Percentiles rank a stretch among this genome's conserved stretches.
Evolutionary conservation across 306 rosid species (phyloP).

Genomic region (Acacia acuminata): DNA sequence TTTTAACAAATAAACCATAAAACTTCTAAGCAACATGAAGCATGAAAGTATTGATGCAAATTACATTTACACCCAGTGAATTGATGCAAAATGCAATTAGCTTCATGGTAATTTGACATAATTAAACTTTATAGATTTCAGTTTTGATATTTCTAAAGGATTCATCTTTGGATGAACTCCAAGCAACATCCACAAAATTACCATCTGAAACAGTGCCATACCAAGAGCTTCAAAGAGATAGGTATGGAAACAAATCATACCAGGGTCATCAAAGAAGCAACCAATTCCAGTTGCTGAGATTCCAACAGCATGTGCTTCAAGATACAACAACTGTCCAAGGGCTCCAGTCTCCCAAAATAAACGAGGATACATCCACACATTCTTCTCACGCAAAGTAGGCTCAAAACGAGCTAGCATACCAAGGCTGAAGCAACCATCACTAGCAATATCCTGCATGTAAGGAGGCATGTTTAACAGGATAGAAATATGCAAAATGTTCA

Average conservation of each 20-base stretch:
- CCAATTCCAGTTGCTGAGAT: conserved; percentile 98
- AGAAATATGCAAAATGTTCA: conserved; percentile 2
- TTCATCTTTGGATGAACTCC: not conserved
- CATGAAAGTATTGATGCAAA: not conserved
- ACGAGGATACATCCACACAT: conserved; percentile 85
- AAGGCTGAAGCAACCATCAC: conserved; percentile 96
- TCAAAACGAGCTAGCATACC: conserved; percentile 88
- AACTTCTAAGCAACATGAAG: conserved; percentile 8
- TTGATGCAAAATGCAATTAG: not conserved
- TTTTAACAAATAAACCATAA: conserved; percentile 6
- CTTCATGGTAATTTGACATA: not conserved
- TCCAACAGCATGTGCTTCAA: conserved; percentile 88
- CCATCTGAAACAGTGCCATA: not conserved
- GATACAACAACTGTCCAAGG: conserved; percentile 93
- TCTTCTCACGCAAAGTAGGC: conserved; percentile 59
- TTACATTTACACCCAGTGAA: not conserved
- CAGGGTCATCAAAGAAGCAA: conserved; percentile 93
- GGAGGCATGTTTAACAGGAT: conserved; percentile 18
- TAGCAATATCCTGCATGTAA: conserved; percentile 75
- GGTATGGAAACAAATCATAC: conserved; percentile 43
- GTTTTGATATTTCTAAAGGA: not conserved
- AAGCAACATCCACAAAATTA: not conserved
- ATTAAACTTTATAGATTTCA: not conserved
- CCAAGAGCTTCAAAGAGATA: conserved; percentile 10
- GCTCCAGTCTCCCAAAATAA: conserved; percentile 99